Evolutionary conservation across 2,329 filamentous ascomycete species (phyloP), one percentile per base, ranked within the genome.

Genomic region (Myriangium duriaei): DNA sequence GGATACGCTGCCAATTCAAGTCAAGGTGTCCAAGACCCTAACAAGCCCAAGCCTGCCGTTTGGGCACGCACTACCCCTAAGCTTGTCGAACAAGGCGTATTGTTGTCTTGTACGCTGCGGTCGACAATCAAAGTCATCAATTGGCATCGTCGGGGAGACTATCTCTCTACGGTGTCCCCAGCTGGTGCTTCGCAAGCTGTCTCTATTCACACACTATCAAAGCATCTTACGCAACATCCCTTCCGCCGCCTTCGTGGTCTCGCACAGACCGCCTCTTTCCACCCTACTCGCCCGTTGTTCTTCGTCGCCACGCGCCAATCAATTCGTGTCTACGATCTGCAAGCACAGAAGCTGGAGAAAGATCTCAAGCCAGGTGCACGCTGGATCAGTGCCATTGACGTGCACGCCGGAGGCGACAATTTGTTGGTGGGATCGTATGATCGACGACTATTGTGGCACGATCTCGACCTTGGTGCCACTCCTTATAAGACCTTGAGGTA

Each of bases 401-500:
- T 98, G 31, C 92, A 98, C 60, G 80, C 87, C 1, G 82, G 82
- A 12, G 91, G 91, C 32, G 87, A 94, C 62, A 95, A 98, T 55
- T 62, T 98, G 39, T 83, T 96, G 42, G 84, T 95, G 9, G 86
- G 87, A 31, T 91, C 86, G 1, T 98, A 96, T 62, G 91, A 98
- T 63, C 79, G 87, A 47, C 78, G 88, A 32, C 69, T 98, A 2
- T 70, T 98, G 19, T 98, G 91, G 91, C 91, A 96, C 63, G 91
- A 98, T 62, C 71, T 96, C 38, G 91, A 98, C 49, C 74, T 98
- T 24, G 91, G 84, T 1, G 79, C 74, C 45, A 76, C 84, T 34
- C 91, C 91, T 0, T 96, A 93, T 69, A 95, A 95, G 69, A 96
- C 88, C 1, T 78, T 98, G 63, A 76, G 91, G 35, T 98, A 96